Conservation (phyloP, 305 asterid species). For the Lippia alba region DNA sequence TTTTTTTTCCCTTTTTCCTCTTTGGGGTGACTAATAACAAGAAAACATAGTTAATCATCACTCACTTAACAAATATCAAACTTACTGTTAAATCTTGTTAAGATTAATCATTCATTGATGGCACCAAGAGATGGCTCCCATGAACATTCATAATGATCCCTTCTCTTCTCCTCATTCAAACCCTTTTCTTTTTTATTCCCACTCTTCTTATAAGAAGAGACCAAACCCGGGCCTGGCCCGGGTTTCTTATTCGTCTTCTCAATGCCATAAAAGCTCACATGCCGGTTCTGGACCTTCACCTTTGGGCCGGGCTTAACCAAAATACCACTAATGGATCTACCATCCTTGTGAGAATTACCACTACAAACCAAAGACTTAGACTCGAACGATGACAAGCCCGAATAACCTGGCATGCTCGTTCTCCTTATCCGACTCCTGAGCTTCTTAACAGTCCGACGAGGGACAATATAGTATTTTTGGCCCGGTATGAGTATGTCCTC, state of each 20-base stretch:
- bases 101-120: constrained; percentile 41
- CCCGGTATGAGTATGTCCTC: constrained; percentile 74
- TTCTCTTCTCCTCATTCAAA: constrained; percentile 27
- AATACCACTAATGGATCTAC: constrained; percentile 44
- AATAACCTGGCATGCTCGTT: not conserved
- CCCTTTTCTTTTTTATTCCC: not conserved
- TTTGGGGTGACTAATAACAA: not conserved
- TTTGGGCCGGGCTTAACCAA: constrained; percentile 50
- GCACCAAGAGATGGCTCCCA: constrained; percentile 69
- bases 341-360: constrained; percentile 12
- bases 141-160: constrained; percentile 40
- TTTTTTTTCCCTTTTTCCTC: not conserved
- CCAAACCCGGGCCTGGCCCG: not conserved
- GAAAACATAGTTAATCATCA: constrained; percentile 22
- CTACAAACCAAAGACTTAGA: constrained; percentile 6
- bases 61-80: constrained; percentile 1
- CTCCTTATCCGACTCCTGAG: constrained; percentile 54
- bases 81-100: not conserved
- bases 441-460: constrained; percentile 61
- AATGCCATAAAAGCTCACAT: constrained; percentile 50
- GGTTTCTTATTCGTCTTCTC: constrained; percentile 34
- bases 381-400: constrained; percentile 7
- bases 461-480: constrained; percentile 63
- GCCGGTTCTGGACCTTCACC: constrained; percentile 43
- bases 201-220: constrained; percentile 26